phyloP scores from a whole-genome alignment of 805 yeast species.

The Wickerhamomyces bisporus region DNA sequence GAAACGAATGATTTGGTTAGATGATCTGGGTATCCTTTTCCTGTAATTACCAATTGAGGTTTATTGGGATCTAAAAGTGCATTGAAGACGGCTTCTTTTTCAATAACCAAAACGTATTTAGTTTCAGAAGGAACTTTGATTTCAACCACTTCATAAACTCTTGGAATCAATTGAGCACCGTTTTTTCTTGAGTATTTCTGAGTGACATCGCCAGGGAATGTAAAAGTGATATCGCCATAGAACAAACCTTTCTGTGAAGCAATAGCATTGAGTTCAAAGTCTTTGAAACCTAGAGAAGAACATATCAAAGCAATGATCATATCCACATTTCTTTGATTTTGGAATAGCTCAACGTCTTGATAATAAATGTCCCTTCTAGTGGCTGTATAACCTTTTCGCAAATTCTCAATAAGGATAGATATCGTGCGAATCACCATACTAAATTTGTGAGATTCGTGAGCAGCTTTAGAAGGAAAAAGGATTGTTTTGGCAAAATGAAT shows the following conservation, averaged over 20 bases:
- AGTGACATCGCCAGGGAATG: conserved; percentile 1
- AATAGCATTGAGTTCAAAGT: conserved; percentile 40
- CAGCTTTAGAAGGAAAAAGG: conserved; percentile 13
- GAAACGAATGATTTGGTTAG: conserved; percentile 43
- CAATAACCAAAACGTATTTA: conserved; percentile 37
- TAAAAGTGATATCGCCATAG: conserved; percentile 29
- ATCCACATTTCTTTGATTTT: conserved; percentile 39
- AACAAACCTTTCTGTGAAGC: conserved; percentile 63
- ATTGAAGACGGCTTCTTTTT: conserved; percentile 49
- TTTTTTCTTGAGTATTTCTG: conserved; percentile 5
- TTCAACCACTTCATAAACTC: conserved; percentile 23
- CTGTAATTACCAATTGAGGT: conserved; percentile 43
- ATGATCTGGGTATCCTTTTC: conserved; percentile 67
- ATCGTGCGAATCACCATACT: conserved; percentile 10
- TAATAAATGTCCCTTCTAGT: conserved; percentile 60
- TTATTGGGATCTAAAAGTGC: conserved; percentile 19
- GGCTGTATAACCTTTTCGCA: conserved; percentile 8
- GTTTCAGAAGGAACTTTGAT: conserved; percentile 5
- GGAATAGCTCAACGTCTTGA: conserved; percentile 51
- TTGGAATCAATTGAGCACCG: conserved; percentile 35
- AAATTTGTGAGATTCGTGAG: conserved; percentile 7
- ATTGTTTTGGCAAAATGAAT: background rate
- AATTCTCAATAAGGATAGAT: conserved; percentile 14
- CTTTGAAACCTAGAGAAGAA: conserved; percentile 32
- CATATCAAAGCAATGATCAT: conserved; percentile 34